Evolutionary conservation across 1,139 yeast genomes (phyloP).

Genomic region (Lodderomyces orthopsilosis): DNA sequence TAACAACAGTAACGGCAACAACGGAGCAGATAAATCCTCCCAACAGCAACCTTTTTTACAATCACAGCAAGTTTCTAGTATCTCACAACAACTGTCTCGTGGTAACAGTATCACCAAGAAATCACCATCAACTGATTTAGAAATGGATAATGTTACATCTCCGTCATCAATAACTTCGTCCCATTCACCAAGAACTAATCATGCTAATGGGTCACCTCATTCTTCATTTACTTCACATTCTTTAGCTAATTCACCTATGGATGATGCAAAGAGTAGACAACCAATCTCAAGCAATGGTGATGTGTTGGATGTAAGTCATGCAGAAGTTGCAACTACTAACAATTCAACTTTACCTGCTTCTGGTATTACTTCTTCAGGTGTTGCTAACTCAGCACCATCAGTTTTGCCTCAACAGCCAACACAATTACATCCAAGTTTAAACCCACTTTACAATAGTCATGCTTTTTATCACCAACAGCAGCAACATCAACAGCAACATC

Average conservation of each 20-base stretch:
- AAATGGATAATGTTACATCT: constrained; percentile 27
- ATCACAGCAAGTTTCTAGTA: constrained; percentile 4
- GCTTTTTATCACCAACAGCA: constrained; percentile 13
- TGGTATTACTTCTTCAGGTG: not conserved
- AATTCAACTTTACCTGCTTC: constrained; percentile 7
- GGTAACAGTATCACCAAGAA: constrained; percentile 5
- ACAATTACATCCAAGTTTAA: constrained; percentile 17
- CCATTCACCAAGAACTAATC: constrained; percentile 18
- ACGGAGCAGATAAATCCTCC: not conserved
- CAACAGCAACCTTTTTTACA: constrained; percentile 4
- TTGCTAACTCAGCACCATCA: constrained; percentile 4
- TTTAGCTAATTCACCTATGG: constrained; percentile 34
- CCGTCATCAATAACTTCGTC: constrained; percentile 29
- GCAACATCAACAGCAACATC: constrained; percentile 11
- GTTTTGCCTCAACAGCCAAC: constrained; percentile 15
- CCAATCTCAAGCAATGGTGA: constrained; percentile 4
- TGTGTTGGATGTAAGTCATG: not conserved
- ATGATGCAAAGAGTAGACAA: constrained; percentile 16
- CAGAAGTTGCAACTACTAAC: constrained; percentile 8
- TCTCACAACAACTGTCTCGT: constrained; percentile 3
- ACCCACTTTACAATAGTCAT: constrained; percentile 15
- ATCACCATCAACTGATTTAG: constrained; percentile 20
- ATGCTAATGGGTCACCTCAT: constrained; percentile 20
- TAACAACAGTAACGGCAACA: constrained; percentile 6
- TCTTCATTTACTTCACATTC: constrained; percentile 44